Evolutionary conservation across 805 yeast species (phyloP).

Genomic region (Kazachstania martiniae): DNA sequence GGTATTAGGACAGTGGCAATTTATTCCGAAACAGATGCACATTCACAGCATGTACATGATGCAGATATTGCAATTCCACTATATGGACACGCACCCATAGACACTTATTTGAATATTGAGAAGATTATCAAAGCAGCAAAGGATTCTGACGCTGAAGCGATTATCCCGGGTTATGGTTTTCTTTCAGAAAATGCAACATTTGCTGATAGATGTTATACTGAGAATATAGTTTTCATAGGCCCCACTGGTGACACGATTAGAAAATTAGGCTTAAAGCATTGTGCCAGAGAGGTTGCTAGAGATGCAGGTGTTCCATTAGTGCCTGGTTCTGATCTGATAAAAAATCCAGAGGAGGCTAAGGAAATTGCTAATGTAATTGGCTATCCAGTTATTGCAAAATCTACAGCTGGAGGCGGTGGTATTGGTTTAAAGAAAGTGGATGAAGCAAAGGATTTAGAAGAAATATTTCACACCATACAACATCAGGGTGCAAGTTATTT

Average conservation of each 20-base stretch:
- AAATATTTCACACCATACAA: constrained; percentile 81
- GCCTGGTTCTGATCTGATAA: constrained; percentile 88
- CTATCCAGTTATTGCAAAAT: constrained; percentile 91
- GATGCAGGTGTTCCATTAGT: constrained; percentile 91
- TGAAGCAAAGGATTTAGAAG: constrained; percentile 63
- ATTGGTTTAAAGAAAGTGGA: constrained; percentile 94
- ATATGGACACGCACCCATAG: constrained; percentile 77
- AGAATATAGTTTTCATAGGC: constrained; percentile 89
- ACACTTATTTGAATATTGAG: constrained; percentile 78
- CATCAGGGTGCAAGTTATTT: constrained; percentile 90
- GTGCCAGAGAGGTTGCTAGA: constrained; percentile 89
- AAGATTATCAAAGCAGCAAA: constrained; percentile 83
- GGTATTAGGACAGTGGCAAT: constrained; percentile 76
- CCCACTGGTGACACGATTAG: constrained; percentile 91
- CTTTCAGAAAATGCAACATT: constrained; percentile 93
- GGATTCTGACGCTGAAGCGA: constrained; percentile 79
- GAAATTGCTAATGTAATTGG: constrained; percentile 61
- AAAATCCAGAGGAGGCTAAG: constrained; percentile 62
- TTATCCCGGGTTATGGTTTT: constrained; percentile 96
- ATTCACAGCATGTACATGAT: constrained; percentile 71
- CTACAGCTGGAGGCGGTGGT: constrained; percentile 99
- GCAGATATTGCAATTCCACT: constrained; percentile 79
- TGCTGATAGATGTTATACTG: constrained; percentile 74
- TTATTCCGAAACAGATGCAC: constrained; percentile 82
- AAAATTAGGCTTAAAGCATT: constrained; percentile 85